phyloP scores from a whole-genome alignment of 1,284 basidiomycete genomes.

The Cryptococcus floricola region DNA sequence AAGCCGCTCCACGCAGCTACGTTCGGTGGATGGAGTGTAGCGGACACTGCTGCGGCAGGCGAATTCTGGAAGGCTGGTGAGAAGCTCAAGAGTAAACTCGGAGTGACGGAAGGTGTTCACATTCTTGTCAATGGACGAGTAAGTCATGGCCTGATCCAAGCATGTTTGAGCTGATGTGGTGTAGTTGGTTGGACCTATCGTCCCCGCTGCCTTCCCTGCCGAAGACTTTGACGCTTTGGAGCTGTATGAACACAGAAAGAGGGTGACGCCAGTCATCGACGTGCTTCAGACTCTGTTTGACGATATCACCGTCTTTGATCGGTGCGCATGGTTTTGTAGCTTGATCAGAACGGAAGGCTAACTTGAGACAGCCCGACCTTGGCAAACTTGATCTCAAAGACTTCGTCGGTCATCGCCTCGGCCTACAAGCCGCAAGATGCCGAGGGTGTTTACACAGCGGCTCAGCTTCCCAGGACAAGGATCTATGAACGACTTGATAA shows the following conservation, averaged over 20 bases:
- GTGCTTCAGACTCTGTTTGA: slow-evolving; percentile 60
- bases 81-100: slow-evolving; percentile 46
- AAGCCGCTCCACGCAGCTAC: slow-evolving; percentile 6
- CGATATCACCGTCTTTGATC: slow-evolving; percentile 51
- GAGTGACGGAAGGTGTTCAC: slow-evolving; percentile 58
- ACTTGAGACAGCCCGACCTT: slow-evolving; percentile 53
- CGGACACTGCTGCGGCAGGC: slow-evolving; percentile 31
- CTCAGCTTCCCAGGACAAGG: slow-evolving; percentile 52
- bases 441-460: slow-evolving; percentile 65
- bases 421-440: slow-evolving; percentile 64
- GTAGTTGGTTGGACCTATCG: slow-evolving; percentile 65
- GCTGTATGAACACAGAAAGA: slow-evolving; percentile 66
- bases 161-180: background rate
- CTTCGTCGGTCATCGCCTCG: slow-evolving; percentile 66
- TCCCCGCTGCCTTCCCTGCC: slow-evolving; percentile 56
- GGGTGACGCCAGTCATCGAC: slow-evolving; percentile 63
- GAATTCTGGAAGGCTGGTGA: slow-evolving; percentile 40
- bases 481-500: slow-evolving; percentile 61
- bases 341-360: slow-evolving; percentile 1
- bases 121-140: slow-evolving; percentile 79
- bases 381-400: slow-evolving; percentile 60
- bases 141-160: slow-evolving; percentile 16
- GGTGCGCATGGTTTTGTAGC: slow-evolving; percentile 36
- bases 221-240: slow-evolving; percentile 68
- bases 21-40: background rate